phyloP scores from a whole-genome alignment of 164 flowering plant genomes.

The Santalum album region DNA sequence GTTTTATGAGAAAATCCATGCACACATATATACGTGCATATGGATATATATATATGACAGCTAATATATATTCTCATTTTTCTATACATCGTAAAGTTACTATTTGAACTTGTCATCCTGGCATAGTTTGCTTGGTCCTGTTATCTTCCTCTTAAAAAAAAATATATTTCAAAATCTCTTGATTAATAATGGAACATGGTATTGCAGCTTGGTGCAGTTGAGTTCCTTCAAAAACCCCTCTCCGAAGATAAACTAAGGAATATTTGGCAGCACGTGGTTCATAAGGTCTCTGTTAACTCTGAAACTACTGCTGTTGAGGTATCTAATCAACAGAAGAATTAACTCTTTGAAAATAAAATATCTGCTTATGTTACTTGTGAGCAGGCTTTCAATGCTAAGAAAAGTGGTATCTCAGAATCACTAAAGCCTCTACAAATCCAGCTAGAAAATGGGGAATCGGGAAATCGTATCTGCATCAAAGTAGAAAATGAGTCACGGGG shows the following conservation, averaged over 20 bases:
- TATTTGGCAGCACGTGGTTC: constrained; percentile 92
- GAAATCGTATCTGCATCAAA: constrained; percentile 14
- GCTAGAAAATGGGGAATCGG: constrained; percentile 18
- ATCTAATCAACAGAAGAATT: background rate
- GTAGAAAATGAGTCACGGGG: constrained; percentile 11
- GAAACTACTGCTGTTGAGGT: background rate
- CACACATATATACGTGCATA: too few species aligned
- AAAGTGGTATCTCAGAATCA: constrained; percentile 28
- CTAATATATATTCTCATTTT: too few species aligned
- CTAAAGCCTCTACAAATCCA: constrained; percentile 43
- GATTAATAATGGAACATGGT: too few species aligned
- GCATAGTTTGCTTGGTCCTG: too few species aligned
- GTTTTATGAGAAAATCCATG: too few species aligned
- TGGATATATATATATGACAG: too few species aligned
- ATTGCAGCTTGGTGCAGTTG: constrained; percentile 80
- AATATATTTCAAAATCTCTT: too few species aligned
- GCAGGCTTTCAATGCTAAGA: constrained; percentile 74
- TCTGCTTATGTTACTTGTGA: constrained; percentile 6
- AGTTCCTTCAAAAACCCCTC: constrained; percentile 73
- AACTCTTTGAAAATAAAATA: background rate
- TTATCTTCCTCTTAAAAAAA: too few species aligned
- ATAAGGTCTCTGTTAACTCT: constrained; percentile 56
- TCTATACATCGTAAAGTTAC: too few species aligned
- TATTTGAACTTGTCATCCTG: too few species aligned
- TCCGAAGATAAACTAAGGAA: constrained; percentile 77